A percentile compares a stretch with the other conserved stretches of the same genome.
phyloP scores from a whole-genome alignment of 257 asterid species.

The Anisodus acutangulus region DNA sequence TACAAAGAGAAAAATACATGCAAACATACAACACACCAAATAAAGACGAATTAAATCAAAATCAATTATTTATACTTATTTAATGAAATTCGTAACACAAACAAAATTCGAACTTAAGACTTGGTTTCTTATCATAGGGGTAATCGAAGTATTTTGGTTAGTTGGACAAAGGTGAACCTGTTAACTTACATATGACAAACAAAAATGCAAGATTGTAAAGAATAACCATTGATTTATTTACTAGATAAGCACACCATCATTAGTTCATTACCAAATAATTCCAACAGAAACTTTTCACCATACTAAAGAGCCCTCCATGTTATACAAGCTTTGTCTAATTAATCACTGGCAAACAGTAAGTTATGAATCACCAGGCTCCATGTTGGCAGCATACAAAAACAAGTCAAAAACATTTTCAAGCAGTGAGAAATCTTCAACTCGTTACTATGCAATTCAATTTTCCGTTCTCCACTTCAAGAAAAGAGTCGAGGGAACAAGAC shows the following conservation, averaged over 20 bases:
- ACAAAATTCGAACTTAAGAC: no score
- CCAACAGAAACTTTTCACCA: not conserved
- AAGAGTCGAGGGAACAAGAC: not conserved
- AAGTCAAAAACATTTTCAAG: not conserved
- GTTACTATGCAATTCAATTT: not conserved
- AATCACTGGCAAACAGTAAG: not conserved
- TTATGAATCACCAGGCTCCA: not conserved
- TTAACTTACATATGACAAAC: not conserved
- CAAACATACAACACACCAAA: no score
- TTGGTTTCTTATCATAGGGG: no score
- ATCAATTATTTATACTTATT: no score
- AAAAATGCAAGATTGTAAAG: not conserved
- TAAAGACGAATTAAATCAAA: no score
- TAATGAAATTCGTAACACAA: no score
- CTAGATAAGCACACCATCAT: not conserved
- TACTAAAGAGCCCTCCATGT: no score
- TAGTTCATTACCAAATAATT: not conserved
- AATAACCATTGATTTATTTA: not conserved
- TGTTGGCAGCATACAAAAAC: slow-evolving; percentile 13
- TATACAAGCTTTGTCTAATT: not conserved
- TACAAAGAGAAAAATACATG: no score
- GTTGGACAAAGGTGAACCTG: not conserved
- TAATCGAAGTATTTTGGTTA: no score
- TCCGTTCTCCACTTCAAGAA: not conserved
- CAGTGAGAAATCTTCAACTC: not conserved